Evolutionary conservation across 208 protist genomes (phyloP).

Genomic region (Crithidia brevicula): DNA sequence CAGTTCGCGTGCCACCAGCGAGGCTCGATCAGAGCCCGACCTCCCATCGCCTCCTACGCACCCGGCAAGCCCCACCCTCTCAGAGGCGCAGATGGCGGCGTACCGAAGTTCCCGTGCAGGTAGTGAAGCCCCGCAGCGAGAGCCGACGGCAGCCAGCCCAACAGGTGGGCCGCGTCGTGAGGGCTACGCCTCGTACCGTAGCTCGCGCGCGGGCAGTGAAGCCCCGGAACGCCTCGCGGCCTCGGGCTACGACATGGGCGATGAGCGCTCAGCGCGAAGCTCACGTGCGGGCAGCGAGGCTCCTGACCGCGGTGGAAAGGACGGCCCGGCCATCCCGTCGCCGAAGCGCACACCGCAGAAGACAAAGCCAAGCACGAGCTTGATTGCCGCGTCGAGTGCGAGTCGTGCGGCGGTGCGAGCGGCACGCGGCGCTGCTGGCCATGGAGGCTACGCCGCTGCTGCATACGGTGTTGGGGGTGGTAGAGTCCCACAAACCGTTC

Average conservation of each 20-base stretch:
- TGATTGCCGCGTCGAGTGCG: conserved; percentile 10
- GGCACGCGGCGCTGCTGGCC: conserved; percentile 2
- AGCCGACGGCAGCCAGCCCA: conserved; percentile 12
- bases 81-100: conserved; percentile 38
- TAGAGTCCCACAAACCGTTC: conserved; percentile 15
- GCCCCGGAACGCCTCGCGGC: conserved; percentile 35
- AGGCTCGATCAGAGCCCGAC: conserved; percentile 41
- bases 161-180: conserved; percentile 15
- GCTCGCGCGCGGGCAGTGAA: conserved; percentile 57
- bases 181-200: conserved; percentile 21
- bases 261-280: conserved; percentile 34
- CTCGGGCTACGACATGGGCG: conserved; percentile 10
- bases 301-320: conserved; percentile 28
- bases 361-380: conserved; percentile 15
- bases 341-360: conserved; percentile 30
- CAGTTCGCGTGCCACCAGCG: conserved; percentile 51
- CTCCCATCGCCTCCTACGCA: conserved; percentile 9
- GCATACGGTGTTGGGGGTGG: neutral
- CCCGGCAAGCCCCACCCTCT: conserved; percentile 8
- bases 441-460: neutral
- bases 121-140: conserved; percentile 55
- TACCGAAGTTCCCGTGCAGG: conserved; percentile 50
- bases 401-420: conserved; percentile 8
- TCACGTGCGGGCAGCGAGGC: conserved; percentile 54
- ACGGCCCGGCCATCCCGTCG: conserved; percentile 19